These are phyloP conservation scores for Pyrenochaeta sp. DNA, from an alignment of 2,329 filamentous ascomycete genomes.

Conservation along the genomic window DNA sequence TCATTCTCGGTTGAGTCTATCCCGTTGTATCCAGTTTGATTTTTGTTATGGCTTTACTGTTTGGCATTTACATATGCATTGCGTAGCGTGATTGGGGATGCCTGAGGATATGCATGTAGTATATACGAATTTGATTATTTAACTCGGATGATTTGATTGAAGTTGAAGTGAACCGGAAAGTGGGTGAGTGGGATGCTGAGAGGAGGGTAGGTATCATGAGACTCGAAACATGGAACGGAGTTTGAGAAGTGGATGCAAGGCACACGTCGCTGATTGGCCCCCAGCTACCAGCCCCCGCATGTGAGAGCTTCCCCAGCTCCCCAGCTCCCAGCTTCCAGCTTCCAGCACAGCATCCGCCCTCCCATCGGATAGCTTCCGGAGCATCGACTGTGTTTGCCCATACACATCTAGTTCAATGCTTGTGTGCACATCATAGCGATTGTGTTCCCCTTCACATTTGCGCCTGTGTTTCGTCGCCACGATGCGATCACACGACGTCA, in stretches of 20 bases:
- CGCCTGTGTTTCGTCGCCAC: slow-evolving; percentile 10
- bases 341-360: slow-evolving; percentile 21
- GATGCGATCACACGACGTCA: slow-evolving; percentile 37
- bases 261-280: slow-evolving; percentile 32
- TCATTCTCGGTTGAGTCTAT: slow-evolving; percentile 1
- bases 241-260: slow-evolving; percentile 33
- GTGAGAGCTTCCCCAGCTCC: slow-evolving; percentile 24
- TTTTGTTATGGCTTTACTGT: too few species aligned
- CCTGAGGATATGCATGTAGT: too few species aligned
- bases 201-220: slow-evolving; percentile 3
- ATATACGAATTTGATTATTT: too few species aligned
- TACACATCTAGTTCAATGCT: not conserved
- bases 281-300: slow-evolving; percentile 29
- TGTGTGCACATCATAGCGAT: not conserved
- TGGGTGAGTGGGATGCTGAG: too few species aligned
- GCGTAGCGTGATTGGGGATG: too few species aligned
- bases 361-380: slow-evolving; percentile 25
- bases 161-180: too few species aligned
- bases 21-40: slow-evolving; percentile 4
- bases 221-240: slow-evolving; percentile 9
- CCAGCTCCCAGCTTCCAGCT: too few species aligned
- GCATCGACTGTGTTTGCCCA: not conserved
- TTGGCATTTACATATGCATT: slow-evolving; percentile 26
- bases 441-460: not conserved
- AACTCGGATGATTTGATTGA: too few species aligned